Percentiles rank a stretch among this genome's conserved stretches.
Conservation (phyloP, 352 stramenopile species). For the Thraustochytrium striatum region DNA sequence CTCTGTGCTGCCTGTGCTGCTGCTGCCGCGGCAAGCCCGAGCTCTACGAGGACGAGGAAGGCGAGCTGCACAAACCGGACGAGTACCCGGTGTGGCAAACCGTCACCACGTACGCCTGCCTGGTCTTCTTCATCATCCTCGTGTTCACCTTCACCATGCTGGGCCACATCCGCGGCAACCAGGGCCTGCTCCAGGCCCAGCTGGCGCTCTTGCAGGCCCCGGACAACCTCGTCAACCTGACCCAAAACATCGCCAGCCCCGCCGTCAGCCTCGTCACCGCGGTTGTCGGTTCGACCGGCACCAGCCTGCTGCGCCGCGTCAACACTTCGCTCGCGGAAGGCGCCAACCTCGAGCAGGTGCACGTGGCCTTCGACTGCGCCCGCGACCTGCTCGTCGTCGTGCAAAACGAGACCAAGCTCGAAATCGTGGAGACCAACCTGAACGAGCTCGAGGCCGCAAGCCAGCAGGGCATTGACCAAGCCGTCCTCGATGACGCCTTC, state of each 20-base stretch:
- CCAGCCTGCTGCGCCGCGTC: not conserved
- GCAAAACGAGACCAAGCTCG: not conserved
- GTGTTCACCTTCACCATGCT: slow-evolving; percentile 32
- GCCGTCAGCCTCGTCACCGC: not conserved
- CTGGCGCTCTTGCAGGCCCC: slow-evolving; percentile 18
- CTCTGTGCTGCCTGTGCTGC: not conserved
- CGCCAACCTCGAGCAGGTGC: not conserved
- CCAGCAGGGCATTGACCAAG: too few species aligned
- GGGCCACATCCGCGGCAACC: not conserved
- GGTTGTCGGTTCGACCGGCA: not conserved
- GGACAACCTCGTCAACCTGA: slow-evolving; percentile 14
- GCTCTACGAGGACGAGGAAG: not conserved
- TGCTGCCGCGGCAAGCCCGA: slow-evolving; percentile 27
- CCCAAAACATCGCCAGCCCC: not conserved
- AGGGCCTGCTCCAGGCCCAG: slow-evolving; percentile 3
- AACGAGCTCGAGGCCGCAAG: not conserved
- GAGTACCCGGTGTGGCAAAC: slow-evolving; percentile 31
- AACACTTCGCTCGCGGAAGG: not conserved
- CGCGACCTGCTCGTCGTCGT: not conserved
- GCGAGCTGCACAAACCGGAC: not conserved
- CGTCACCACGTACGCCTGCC: slow-evolving; percentile 32
- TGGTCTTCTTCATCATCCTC: slow-evolving; percentile 42
- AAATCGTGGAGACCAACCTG: not conserved
- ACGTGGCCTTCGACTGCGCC: slow-evolving; percentile 1
- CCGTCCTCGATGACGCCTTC: not conserved